Base-by-base conservation (phyloP, 2,329 filamentous ascomycete species). In the Trichoderma harzianum region DNA sequence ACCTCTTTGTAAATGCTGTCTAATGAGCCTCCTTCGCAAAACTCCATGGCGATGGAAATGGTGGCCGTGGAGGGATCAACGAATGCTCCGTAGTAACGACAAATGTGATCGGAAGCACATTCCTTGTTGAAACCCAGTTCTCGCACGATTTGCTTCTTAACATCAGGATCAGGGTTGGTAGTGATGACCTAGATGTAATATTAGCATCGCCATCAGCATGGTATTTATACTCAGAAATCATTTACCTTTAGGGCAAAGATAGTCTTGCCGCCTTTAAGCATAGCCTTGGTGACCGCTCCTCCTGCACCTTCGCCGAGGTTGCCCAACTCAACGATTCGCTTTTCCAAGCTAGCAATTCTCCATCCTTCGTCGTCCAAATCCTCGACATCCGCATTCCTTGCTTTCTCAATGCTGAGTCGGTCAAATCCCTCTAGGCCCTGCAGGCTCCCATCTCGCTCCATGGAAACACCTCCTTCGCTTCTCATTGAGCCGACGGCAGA, bases 21-120 rank as follows among this genome's bases (percentile, higher is more conserved):
- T 24, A 99, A 88, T 61, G 94, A 97, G 68, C 96, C 96, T 72
- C 96, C 96, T 82, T 98, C 96, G 80, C 96, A 99, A 78, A 97
- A 98, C 80, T 99, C 96, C 96, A 99, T 99, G 71, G 94, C 95
- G 79, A 99, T 99, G 62, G 94, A 97, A 76, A 99, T 98, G 62
- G 95, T 98, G 65, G 95, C 94, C 11, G 94, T 97, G n/a, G 94
- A 92, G 72, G 96, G 93, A 79, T 99, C 95, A 80, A 97, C 93
- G 80, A 98, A 99, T 53, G 95, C 95, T 74, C 96, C 96, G 78
- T 98, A 99, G 83, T 99, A 99, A 74, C 92, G 91, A 83, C 96
- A 99, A 78, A 99, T 99, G 81, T 98, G 94, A 73, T 96, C 92
- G 5, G 94, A 98, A 7, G 93, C 94, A 80, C 96, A 98, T 76